Evolutionary conservation across 805 yeast genomes (phyloP).

Genomic region (Candida michaelii): DNA sequence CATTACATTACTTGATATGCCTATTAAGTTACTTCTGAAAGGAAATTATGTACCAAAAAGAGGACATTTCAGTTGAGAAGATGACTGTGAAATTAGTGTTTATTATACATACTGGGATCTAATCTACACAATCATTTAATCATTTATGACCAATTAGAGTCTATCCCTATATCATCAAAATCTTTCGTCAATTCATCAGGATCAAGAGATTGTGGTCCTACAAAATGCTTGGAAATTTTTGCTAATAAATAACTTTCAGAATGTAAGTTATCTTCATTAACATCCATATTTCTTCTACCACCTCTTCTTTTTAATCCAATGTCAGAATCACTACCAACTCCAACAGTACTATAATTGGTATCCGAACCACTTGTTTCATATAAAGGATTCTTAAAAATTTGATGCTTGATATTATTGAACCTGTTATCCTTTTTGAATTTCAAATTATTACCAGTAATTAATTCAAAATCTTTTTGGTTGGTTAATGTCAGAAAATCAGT

Average conservation of each 20-base stretch:
- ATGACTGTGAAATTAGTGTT: too few relatives aligned
- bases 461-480: slow-evolving; percentile 35
- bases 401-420: slow-evolving; percentile 31
- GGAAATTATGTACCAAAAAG: too few relatives aligned
- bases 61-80: too few relatives aligned
- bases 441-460: slow-evolving; percentile 38
- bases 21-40: too few relatives aligned
- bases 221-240: slow-evolving; percentile 43
- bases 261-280: slow-evolving; percentile 20
- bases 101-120: too few relatives aligned
- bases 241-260: slow-evolving; percentile 41
- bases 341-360: slow-evolving; percentile 22
- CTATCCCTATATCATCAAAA: slow-evolving; percentile 36
- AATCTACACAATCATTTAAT: too few relatives aligned
- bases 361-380: slow-evolving; percentile 47
- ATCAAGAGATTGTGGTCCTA: slow-evolving; percentile 37
- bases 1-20: too few relatives aligned
- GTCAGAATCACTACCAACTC: slow-evolving; percentile 15
- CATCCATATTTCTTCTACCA: slow-evolving; percentile 26
- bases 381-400: slow-evolving; percentile 39
- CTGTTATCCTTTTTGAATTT: slow-evolving; percentile 19
- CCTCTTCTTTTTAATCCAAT: slow-evolving; percentile 32
- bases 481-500: slow-evolving; percentile 45
- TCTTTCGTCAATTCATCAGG: slow-evolving; percentile 35
- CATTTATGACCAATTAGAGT: slow-evolving; percentile 30